Base-by-base conservation (phyloP, 169 alveolate species). In the Plasmodium cynomolgi region DNA sequence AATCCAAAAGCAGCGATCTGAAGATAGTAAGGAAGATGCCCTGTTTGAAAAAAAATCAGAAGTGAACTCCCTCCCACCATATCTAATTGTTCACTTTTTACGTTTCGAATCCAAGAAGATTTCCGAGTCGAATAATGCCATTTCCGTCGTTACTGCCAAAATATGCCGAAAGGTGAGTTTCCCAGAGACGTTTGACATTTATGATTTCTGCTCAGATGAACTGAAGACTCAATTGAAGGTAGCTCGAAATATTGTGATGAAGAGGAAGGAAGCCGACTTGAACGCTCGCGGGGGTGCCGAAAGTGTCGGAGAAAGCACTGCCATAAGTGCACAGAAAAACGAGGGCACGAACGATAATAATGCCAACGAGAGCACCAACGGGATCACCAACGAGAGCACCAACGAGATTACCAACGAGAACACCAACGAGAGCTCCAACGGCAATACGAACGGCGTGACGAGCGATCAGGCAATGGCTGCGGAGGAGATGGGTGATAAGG, bases 21-120 rank as follows among this genome's bases (percentile, higher is more conserved):
- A 93, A 34, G 92, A 97, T 13, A 97, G 97, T 58, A 79, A 97
- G 54, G 83, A 83, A 68, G 97, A 98, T 84, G 94, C 98, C 13
- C 90, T 97, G 44, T 98, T 97, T 95, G 97, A 96, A 93, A 98
- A 98, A 95, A 97, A 96, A 37, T 96, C 97, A 41, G 96, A 95
- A 56, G 95, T 98, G 29, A 97, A 94, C 75, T 95, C 98, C 47
- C 98, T 98, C 62, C 99, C 99, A 1, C 97, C 97, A 75, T 99
- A 98, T 95, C 96, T 98, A 41, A 95, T 96, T 17, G 99, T 98
- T 11, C 99, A 99, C 90, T 97, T 99, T 80, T 99, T 99, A 95
- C 98, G 99, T 75, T 99, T 99, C 94, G 99, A 97, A 96, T 98
- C 99, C 99, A 99, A 99, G 96, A 96, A 96, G 83, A 98, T 88